A percentile compares a stretch with the other conserved stretches of the same genome.
Conservation (phyloP, 495 filamentous ascomycete species). For the Tuber borchii region DNA sequence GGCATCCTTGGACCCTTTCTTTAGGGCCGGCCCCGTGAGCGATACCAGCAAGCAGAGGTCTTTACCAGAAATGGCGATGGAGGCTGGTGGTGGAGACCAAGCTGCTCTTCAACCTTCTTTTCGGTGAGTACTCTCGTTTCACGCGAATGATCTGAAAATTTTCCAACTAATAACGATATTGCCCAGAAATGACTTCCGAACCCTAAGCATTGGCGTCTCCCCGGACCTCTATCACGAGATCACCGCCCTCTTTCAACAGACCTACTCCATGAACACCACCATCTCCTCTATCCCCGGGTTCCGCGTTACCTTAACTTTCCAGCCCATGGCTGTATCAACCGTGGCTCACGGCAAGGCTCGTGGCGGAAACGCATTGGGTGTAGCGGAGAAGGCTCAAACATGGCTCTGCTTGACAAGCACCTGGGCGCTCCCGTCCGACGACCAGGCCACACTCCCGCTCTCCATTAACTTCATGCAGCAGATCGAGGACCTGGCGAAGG, state of each 20-base stretch:
- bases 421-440: conserved; percentile 10
- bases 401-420: conserved; percentile 11
- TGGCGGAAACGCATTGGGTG: conserved; percentile 44
- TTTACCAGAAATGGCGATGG: not conserved
- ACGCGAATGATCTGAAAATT: not conserved
- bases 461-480: conserved; percentile 4
- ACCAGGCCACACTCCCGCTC: conserved; percentile 2
- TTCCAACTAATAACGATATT: not conserved
- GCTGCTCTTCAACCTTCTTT: not conserved
- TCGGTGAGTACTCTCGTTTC: not conserved
- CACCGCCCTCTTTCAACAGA: conserved; percentile 20
- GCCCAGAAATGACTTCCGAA: conserved; percentile 15
- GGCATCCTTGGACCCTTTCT: conserved; percentile 15
- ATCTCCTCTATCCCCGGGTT: conserved; percentile 11
- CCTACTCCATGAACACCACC: conserved; percentile 14
- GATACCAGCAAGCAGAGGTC: conserved; percentile 6
- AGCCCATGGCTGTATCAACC: conserved; percentile 42
- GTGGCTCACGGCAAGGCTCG: conserved; percentile 24
- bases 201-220: conserved; percentile 10
- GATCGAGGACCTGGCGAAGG: conserved; percentile 8
- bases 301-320: conserved; percentile 31
- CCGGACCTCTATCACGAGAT: conserved; percentile 20
- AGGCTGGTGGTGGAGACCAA: not conserved
- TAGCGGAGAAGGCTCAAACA: conserved; percentile 20
- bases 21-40: conserved; percentile 12